phyloP scores from a whole-genome alignment of 371 early-diverging fungal species.

The Rhizopus arrhizus region DNA sequence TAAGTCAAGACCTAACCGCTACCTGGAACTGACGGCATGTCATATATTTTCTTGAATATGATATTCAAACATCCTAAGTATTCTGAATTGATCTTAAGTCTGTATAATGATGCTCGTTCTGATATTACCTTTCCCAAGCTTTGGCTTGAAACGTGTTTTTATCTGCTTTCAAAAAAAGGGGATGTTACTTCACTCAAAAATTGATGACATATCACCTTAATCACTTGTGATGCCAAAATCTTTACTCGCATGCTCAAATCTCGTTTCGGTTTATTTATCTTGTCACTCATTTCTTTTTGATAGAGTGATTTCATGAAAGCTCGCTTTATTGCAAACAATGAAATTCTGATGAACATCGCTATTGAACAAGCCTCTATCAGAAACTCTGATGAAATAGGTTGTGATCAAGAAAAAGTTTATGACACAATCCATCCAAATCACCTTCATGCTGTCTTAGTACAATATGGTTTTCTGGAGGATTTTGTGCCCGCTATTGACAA shows the following conservation, averaged over 20 bases:
- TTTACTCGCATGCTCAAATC: constrained; percentile 27
- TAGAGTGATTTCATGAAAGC: constrained; percentile 12
- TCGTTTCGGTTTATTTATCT: background rate
- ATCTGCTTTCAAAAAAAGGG: constrained; percentile 20
- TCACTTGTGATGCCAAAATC: constrained; percentile 29
- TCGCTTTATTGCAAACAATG: constrained; percentile 17
- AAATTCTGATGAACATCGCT: background rate
- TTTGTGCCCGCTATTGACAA: background rate
- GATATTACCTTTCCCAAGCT: constrained; percentile 7
- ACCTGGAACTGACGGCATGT: constrained; percentile 13
- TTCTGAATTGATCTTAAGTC: background rate
- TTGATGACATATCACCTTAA: constrained; percentile 12
- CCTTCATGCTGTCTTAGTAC: background rate
- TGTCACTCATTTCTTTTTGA: background rate
- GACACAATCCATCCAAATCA: constrained; percentile 21
- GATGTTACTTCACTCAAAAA: background rate
- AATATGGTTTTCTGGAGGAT: constrained; percentile 11
- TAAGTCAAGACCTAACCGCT: too few relatives aligned
- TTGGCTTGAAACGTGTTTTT: constrained; percentile 20
- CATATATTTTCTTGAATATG: background rate
- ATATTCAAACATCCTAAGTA: background rate
- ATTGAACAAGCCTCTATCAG: constrained; percentile 13
- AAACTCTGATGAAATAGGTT: background rate
- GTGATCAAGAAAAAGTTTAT: constrained; percentile 27
- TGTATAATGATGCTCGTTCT: constrained; percentile 4